phyloP scores from a whole-genome alignment of 306 rosid species.

The Rubus idaeus region DNA sequence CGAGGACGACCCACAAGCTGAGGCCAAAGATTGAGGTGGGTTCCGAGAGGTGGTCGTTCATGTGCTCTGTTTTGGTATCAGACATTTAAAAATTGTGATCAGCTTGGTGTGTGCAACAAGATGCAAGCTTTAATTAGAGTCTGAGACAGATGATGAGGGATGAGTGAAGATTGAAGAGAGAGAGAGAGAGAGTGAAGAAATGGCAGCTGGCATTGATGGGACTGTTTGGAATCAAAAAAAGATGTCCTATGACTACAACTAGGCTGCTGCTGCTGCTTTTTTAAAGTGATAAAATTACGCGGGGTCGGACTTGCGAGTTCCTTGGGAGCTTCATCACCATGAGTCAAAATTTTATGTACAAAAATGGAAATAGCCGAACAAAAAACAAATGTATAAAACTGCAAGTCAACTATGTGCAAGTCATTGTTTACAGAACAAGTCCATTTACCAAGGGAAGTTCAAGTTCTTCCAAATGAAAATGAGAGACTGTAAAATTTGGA shows the following conservation, averaged over 20 bases:
- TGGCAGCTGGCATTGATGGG: conserved; percentile 75
- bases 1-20: conserved; percentile 66
- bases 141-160: conserved; percentile 1
- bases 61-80: conserved; percentile 33
- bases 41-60: conserved; percentile 73
- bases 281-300: background rate
- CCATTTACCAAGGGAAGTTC: too few relatives aligned
- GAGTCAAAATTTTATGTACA: background rate
- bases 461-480: too few relatives aligned
- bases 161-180: background rate
- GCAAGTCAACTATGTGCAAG: background rate
- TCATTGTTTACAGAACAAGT: background rate
- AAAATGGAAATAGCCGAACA: background rate
- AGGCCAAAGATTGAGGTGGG: conserved; percentile 81
- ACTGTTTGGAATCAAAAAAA: conserved; percentile 20
- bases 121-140: conserved; percentile 8
- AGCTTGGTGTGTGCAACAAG: background rate
- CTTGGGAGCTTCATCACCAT: conserved; percentile 1
- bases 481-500: too few relatives aligned
- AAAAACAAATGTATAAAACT: background rate
- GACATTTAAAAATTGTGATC: conserved; percentile 32
- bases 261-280: too few relatives aligned
- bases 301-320: background rate
- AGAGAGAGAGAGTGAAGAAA: conserved; percentile 10
- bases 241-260: background rate